Percentiles rank a stretch among this genome's conserved stretches.
Evolutionary conservation across 2,329 filamentous ascomycete genomes (phyloP).

Genomic region (Diaporthe citrichinensis): DNA sequence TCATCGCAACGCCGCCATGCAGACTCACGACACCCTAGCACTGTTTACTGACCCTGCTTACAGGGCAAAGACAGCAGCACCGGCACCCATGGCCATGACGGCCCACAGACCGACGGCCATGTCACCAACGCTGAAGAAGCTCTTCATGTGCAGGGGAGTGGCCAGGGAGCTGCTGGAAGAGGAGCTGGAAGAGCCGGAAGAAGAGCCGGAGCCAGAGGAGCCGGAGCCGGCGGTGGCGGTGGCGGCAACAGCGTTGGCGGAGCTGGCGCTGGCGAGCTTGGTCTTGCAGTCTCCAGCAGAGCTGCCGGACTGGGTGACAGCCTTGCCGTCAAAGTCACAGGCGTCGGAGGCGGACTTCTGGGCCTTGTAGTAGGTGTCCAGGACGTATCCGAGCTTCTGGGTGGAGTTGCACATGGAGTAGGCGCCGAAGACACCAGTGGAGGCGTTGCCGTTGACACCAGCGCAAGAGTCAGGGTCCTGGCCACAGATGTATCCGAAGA

Average conservation of each 20-base stretch:
- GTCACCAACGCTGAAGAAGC: conserved; percentile 61
- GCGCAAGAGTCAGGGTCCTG: conserved; percentile 65
- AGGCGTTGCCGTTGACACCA: conserved; percentile 78
- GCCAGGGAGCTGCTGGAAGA: conserved; percentile 55
- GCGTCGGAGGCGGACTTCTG: conserved; percentile 68
- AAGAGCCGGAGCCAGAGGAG: conserved; percentile 50
- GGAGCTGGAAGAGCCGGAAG: conserved; percentile 43
- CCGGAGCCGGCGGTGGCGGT: conserved; percentile 59
- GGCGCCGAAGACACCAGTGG: conserved; percentile 79
- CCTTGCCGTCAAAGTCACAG: conserved; percentile 81
- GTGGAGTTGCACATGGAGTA: conserved; percentile 82
- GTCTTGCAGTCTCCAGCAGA: conserved; percentile 67
- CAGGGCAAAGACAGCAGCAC: conserved; percentile 67
- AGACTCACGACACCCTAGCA: conserved; percentile 4
- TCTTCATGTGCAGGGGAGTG: conserved; percentile 53
- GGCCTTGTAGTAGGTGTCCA: conserved; percentile 79
- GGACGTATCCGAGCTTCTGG: conserved; percentile 80
- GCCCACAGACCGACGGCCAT: conserved; percentile 65
- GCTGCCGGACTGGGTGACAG: conserved; percentile 57
- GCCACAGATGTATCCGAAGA: conserved; percentile 84
- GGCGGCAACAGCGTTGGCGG: conserved; percentile 62
- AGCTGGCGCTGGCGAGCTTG: conserved; percentile 74
- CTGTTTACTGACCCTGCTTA: conserved; percentile 52
- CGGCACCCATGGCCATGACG: conserved; percentile 65
- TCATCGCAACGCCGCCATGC: conserved; percentile 40